These are phyloP conservation scores for Laguncularia racemosa DNA, from an alignment of 345 rosid species.

Conservation along the genomic window DNA sequence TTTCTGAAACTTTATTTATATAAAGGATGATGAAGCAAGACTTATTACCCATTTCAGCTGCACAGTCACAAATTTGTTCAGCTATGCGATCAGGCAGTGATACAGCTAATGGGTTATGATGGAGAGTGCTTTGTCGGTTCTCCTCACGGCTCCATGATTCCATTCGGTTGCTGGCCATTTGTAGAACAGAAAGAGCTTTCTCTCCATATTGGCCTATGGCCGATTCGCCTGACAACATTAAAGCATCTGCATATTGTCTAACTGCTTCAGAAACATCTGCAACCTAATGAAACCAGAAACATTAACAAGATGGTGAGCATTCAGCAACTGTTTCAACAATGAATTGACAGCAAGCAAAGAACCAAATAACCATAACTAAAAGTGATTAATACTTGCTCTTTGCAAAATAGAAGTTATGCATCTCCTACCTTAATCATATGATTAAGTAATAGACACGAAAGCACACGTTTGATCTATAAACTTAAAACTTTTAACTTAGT, in stretches of 20 bases:
- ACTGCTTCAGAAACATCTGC: conserved; percentile 79
- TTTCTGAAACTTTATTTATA: neutral
- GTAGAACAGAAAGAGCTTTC: conserved; percentile 59
- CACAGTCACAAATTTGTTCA: conserved; percentile 63
- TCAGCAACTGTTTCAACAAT: too few relatives aligned
- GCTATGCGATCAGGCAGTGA: conserved; percentile 47
- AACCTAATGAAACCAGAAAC: conserved; percentile 25
- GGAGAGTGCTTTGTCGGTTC: conserved; percentile 22
- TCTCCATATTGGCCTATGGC: conserved; percentile 54
- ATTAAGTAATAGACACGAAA: too few relatives aligned
- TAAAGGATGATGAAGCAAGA: neutral
- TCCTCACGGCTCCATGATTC: conserved; percentile 51
- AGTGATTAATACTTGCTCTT: too few relatives aligned
- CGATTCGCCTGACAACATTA: conserved; percentile 75
- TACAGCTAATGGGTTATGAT: conserved; percentile 27
- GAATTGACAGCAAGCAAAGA: too few relatives aligned
- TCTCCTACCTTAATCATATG: too few relatives aligned
- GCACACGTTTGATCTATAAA: too few relatives aligned
- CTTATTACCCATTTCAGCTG: conserved; percentile 55
- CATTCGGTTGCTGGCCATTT: conserved; percentile 51
- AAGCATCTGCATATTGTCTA: conserved; percentile 57
- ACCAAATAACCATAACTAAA: too few relatives aligned
- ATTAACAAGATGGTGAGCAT: too few relatives aligned
- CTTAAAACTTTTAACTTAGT: too few relatives aligned
- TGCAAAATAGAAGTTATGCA: too few relatives aligned